Evolutionary conservation across 352 stramenopile species (phyloP), one percentile per base, ranked within the genome.

Genomic region (Globisporangium parvum): DNA sequence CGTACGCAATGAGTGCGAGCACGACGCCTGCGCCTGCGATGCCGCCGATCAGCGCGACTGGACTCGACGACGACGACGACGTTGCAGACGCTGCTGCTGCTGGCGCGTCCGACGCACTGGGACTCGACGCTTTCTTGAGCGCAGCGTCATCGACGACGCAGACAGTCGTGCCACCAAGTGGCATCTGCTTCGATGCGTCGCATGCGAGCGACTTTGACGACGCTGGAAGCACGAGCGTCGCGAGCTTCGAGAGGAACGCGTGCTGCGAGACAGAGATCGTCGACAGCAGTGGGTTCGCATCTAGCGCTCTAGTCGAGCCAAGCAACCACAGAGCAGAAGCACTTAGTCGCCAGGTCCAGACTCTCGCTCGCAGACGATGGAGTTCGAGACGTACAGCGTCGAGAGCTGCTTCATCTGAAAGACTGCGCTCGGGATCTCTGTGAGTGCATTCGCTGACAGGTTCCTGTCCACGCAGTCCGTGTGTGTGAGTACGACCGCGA

Each of bases 391-490:
- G 40, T 72, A 65, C 21, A 90, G 62, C 41, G 64, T 53, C 33
- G 66, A 57, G 18, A 90, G 63, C 0, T 53, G 68, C 21, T 64
- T 51, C 56, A 85, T 71, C 6, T 73, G 64, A 49, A 75, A 88
- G 24, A 90, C 62, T 1, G 63, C 62, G 3, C 58, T 51, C 2
- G 77, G 80, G 41, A 87, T 77, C 18, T 60, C 62, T 0, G 67
- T 73, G 20, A 90, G 66, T 9, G 77, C 60, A 57, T 90, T 90
- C 55, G 60, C 47, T 8, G 64, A 74, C 47, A 90, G 40, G 51
- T 88, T 71, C 35, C 77, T 87, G 44, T 35, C 51, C 47, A 24
- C 3, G 6, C 24, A 41, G 49, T 49, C 33, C 18, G 17, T 40
- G 18, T 2, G 12, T 21, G 5, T 47, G 26, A 45, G 53, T 35